These are phyloP conservation scores for Pestalotiopsis fici DNA, from an alignment of 2,329 filamentous ascomycete genomes.

Conservation along the genomic window DNA sequence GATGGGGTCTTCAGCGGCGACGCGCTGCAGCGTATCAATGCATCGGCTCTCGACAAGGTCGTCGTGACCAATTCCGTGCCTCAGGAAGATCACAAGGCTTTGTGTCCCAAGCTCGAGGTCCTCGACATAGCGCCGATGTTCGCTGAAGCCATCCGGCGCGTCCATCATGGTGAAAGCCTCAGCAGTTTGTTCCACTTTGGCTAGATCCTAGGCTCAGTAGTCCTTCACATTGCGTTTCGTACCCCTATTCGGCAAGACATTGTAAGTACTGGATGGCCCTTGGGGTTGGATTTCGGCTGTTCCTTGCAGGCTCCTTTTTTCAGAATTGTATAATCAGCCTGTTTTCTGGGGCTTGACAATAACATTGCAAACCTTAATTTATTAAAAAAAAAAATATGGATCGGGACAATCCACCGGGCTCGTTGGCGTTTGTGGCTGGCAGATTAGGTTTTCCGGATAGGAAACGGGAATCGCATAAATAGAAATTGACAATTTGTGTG, in stretches of 20 bases:
- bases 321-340: neutral
- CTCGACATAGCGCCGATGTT: constrained; percentile 90
- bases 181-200: constrained; percentile 91
- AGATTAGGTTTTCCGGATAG: neutral
- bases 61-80: constrained; percentile 95
- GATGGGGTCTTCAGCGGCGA: constrained; percentile 93
- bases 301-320: neutral
- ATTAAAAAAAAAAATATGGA: neutral
- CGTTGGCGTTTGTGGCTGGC: neutral
- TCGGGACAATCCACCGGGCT: neutral
- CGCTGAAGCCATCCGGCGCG: constrained; percentile 90
- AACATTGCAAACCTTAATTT: neutral
- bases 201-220: constrained; percentile 34
- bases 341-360: neutral
- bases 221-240: neutral
- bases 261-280: neutral
- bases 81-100: constrained; percentile 75
- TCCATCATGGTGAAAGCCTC: constrained; percentile 97
- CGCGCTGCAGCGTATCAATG: constrained; percentile 91
- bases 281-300: neutral
- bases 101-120: constrained; percentile 88
- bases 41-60: constrained; percentile 88
- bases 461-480: neutral
- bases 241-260: neutral
- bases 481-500: neutral